Evolutionary conservation across 2,329 filamentous ascomycete genomes (phyloP), one percentile per base, ranked within the genome.

Genomic region (Colletotrichum salicis): DNA sequence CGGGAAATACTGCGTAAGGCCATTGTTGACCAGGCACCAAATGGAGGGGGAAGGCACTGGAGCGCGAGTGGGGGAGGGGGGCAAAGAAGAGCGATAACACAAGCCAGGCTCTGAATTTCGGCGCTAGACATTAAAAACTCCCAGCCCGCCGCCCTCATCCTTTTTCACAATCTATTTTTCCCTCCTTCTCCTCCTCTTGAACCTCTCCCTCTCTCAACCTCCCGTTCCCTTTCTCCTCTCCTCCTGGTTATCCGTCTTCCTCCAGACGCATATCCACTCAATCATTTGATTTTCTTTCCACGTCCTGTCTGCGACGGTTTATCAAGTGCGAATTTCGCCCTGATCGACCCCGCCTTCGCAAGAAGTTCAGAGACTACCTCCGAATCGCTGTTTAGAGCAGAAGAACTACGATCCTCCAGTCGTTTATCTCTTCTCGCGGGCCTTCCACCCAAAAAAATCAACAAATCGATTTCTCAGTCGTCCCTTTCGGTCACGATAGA

Each of bases 201-300:
- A 75, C 76, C 74, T 78, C 78, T 77, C 75, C 74, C 76, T 78
- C 78, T 79, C 76, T 74, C 77, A 75, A 76, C 77, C 79, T 77
- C 78, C 78, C 77, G 78, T 79, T 77, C 77, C 78, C 76, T 78
- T 78, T 78, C 79, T 74, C 75, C 76, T 77, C 78, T 75, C 75
- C 75, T 80, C 76, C 78, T 80, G 80, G 67, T 64, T 56, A 63
- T 70, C 70, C 68, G 80, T 84, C 81, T 77, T 84, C 82, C 80
- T 83, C 79, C 79, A 77, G 84, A 81, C 84, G 84, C 80, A 82
- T 80, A 81, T 80, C 78, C 77, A 75, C 74, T 78, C 78, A 76
- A 78, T 81, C 77, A 76, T 75, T 76, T 75, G 73, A 71, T 75
- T 76, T 76, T 70, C 74, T 69, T 72, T 63, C 52, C 35, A 60